Conservation (phyloP, 768 basidiomycete species). For the Cystoderma amianthinum region DNA sequence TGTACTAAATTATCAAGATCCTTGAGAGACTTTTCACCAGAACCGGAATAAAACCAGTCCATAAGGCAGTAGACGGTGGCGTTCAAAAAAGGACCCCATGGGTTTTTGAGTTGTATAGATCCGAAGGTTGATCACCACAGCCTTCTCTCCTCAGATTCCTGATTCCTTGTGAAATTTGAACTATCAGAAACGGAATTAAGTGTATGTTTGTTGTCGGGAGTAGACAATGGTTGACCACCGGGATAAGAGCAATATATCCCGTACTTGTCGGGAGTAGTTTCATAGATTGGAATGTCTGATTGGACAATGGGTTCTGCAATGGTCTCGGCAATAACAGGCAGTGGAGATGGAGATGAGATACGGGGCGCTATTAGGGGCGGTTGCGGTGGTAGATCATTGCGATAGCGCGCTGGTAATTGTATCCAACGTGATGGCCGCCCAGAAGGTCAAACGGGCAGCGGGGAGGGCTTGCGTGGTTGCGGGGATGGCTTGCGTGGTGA, state of each 20-base stretch:
- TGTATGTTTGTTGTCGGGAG: background rate
- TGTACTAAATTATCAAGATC: conserved; percentile 16
- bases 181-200: background rate
- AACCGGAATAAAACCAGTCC: conserved; percentile 7
- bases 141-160: background rate
- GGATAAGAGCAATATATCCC: background rate
- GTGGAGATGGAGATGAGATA: no score
- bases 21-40: conserved; percentile 10
- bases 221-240: background rate
- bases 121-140: background rate
- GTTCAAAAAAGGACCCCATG: conserved; percentile 13
- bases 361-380: no score
- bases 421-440: background rate
- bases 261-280: background rate
- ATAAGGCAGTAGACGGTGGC: conserved; percentile 12
- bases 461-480: no score
- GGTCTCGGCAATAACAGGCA: no score
- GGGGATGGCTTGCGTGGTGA: no score
- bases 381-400: background rate
- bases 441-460: no score
- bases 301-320: background rate
- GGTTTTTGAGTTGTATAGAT: background rate
- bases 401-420: background rate
- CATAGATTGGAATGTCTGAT: background rate
- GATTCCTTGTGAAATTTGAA: background rate